phyloP scores from a whole-genome alignment of 352 stramenopile species.

The Chrysophaeum taylorii region DNA sequence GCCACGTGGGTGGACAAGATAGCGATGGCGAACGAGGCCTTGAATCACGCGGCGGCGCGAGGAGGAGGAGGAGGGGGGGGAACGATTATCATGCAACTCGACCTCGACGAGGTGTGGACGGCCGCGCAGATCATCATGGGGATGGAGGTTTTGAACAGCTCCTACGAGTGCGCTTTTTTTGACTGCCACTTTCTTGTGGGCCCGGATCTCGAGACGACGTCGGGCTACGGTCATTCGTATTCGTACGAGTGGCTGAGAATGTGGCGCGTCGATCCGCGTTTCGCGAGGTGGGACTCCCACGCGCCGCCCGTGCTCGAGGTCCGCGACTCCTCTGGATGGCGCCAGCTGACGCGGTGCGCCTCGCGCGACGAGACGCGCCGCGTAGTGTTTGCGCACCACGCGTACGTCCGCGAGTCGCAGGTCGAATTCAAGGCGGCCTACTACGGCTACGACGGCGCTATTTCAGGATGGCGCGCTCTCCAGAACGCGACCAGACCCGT shows the following conservation, averaged over 20 bases:
- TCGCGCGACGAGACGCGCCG: constrained; percentile 16
- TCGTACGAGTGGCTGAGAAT: constrained; percentile 32
- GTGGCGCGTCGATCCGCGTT: constrained; percentile 18
- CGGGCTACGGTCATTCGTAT: constrained; percentile 33
- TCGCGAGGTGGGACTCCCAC: constrained; percentile 25
- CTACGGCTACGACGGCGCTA: constrained; percentile 32
- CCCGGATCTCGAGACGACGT: constrained; percentile 21
- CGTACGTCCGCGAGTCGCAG: constrained; percentile 34
- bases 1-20: constrained; percentile 33
- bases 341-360: constrained; percentile 15
- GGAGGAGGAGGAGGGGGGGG: neutral
- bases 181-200: constrained; percentile 39
- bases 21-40: constrained; percentile 30
- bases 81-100: constrained; percentile 32
- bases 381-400: constrained; percentile 36
- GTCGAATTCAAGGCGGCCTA: constrained; percentile 36
- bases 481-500: constrained; percentile 16
- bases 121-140: constrained; percentile 14
- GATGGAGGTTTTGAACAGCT: neutral
- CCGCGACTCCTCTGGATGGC: neutral
- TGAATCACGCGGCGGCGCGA: too few relatives aligned
- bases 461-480: constrained; percentile 20
- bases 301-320: constrained; percentile 27
- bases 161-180: constrained; percentile 28
- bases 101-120: constrained; percentile 37